These are phyloP conservation scores for Cryptococcus hybrid DNA, from an alignment of 1,284 basidiomycete species.

Conservation along the genomic window DNA sequence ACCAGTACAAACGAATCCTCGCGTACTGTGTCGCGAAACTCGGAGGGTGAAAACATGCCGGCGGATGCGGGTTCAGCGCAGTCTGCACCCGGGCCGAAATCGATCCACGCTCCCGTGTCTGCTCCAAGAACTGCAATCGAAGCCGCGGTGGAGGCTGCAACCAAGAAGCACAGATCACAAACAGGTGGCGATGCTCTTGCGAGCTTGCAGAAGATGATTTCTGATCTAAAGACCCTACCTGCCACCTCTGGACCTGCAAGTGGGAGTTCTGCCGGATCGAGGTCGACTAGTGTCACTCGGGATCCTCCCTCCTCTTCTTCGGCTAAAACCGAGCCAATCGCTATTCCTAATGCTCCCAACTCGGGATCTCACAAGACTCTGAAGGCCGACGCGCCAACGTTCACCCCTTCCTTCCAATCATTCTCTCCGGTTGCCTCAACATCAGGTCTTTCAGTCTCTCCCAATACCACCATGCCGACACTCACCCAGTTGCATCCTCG, in stretches of 20 bases:
- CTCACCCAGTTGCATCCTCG: slow-evolving; percentile 10
- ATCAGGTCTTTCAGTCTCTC: slow-evolving; percentile 19
- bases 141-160: slow-evolving; percentile 40
- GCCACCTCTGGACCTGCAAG: slow-evolving; percentile 11
- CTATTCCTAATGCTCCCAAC: slow-evolving; percentile 17
- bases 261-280: slow-evolving; percentile 16
- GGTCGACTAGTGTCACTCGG: slow-evolving; percentile 10
- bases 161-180: slow-evolving; percentile 30
- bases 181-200: slow-evolving; percentile 34
- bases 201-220: slow-evolving; percentile 47
- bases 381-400: slow-evolving; percentile 49
- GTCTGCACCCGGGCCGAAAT: slow-evolving; percentile 17
- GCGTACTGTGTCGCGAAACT: background rate
- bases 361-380: slow-evolving; percentile 30
- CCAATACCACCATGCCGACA: slow-evolving; percentile 10
- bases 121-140: slow-evolving; percentile 40
- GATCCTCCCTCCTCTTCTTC: slow-evolving; percentile 4
- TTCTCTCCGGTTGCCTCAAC: slow-evolving; percentile 29
- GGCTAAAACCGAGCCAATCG: slow-evolving; percentile 13
- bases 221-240: slow-evolving; percentile 43
- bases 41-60: background rate
- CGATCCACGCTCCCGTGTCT: slow-evolving; percentile 30
- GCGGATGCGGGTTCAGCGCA: slow-evolving; percentile 1
- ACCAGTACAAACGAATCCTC: slow-evolving; percentile 15
- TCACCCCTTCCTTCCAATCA: slow-evolving; percentile 42